Percentiles rank a stretch among this genome's conserved stretches.
Conservation (phyloP, 2,329 filamentous ascomycete genomes). For the Exophiala dermatitidis region DNA sequence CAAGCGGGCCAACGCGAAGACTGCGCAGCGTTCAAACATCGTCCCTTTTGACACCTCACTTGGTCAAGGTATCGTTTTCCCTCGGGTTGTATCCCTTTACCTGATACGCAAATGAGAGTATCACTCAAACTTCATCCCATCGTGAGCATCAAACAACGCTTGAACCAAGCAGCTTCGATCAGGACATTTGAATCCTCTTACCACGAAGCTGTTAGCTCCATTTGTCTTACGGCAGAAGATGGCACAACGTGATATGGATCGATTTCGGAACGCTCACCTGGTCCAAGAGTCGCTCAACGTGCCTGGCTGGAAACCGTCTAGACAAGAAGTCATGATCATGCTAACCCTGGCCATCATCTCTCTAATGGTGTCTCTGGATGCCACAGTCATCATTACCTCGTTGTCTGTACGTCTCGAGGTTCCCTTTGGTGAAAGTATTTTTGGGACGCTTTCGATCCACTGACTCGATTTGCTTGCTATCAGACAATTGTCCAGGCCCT, state of each 20-base stretch:
- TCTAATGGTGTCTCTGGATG: conserved; percentile 46
- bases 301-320: conserved; percentile 13
- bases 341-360: conserved; percentile 37
- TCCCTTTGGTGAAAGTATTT: neutral
- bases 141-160: too few relatives aligned
- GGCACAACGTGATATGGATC: neutral
- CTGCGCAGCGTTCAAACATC: too few relatives aligned
- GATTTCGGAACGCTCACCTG: neutral
- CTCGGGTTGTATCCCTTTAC: too few relatives aligned
- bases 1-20: too few relatives aligned
- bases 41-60: too few relatives aligned
- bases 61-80: too few relatives aligned
- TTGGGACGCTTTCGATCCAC: neutral
- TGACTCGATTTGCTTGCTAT: conserved; percentile 27
- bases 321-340: conserved; percentile 21
- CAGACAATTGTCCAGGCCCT: conserved; percentile 34
- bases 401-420: conserved; percentile 8
- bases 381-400: conserved; percentile 37
- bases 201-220: too few relatives aligned
- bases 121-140: too few relatives aligned
- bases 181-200: too few relatives aligned
- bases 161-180: too few relatives aligned
- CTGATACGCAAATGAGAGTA: too few relatives aligned
- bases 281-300: neutral
- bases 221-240: too few relatives aligned